Conservation (phyloP, 2,329 filamentous ascomycete species). For the Niveomyces coronatus region DNA sequence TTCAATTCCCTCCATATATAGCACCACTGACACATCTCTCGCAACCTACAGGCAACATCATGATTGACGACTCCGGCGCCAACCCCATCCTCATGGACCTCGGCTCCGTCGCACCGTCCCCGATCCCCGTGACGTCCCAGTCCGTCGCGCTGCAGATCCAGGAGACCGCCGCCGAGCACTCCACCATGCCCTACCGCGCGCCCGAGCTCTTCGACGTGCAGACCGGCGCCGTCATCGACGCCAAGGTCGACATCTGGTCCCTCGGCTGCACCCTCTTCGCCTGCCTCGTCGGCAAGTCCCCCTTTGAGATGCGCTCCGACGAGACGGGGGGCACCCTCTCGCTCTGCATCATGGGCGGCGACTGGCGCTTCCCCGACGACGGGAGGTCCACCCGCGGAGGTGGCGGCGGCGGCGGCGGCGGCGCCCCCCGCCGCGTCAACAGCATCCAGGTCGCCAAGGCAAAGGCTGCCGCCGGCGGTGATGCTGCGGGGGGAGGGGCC, state of each 20-base stretch:
- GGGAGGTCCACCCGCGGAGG: conserved; percentile 52
- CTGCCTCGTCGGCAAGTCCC: conserved; percentile 90
- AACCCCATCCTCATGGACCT: conserved; percentile 95
- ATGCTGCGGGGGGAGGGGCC: conserved; percentile 20
- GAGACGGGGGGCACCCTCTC: conserved; percentile 91
- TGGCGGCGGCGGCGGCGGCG: too few relatives aligned
- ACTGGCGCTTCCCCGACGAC: conserved; percentile 97
- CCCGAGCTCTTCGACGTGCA: conserved; percentile 98
- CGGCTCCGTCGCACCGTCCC: conserved; percentile 78
- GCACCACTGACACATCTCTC: background rate
- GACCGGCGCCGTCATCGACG: conserved; percentile 83
- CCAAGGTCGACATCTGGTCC: conserved; percentile 97
- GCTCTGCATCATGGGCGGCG: conserved; percentile 84
- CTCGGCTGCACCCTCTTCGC: conserved; percentile 96
- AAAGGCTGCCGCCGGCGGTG: conserved; percentile 17
- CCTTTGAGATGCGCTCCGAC: conserved; percentile 90
- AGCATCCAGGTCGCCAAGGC: conserved; percentile 21
- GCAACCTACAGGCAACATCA: conserved; percentile 74
- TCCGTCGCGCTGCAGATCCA: conserved; percentile 86
- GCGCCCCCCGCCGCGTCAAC: conserved; percentile 34
- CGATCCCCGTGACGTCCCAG: conserved; percentile 79
- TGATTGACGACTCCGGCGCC: conserved; percentile 87
- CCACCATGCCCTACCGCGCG: conserved; percentile 95
- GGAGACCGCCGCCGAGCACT: conserved; percentile 90
- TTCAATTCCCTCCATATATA: background rate